Base-by-base conservation (phyloP, 768 basidiomycete species). In the Leccinum rimulosum region DNA sequence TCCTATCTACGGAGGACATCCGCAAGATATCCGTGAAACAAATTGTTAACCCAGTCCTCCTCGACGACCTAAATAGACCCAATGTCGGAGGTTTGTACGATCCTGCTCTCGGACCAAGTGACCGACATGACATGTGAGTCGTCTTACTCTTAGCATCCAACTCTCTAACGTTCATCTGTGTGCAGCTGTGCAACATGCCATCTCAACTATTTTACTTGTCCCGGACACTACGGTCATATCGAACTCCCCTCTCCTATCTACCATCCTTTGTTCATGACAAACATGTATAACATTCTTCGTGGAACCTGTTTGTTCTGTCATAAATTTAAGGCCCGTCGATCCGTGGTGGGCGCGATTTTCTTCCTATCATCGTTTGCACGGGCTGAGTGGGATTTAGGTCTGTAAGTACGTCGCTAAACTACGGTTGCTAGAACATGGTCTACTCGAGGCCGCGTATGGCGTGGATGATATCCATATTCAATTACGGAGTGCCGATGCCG, bases 211-310 rank as follows among this genome's bases (percentile, higher is more conserved):
- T 98, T 89, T 77, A 88, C 89, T 60, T 99, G 97, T 73, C 95
- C 97, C 2, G 97, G 97, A 17, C 97, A 99, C 74, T 99, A 90
- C 75, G 97, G 97, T 22, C 97, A 98, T 74, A 96, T 99, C 61
- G 94, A 98, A 61, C 83, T 99, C 6, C 95, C 96, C 19, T 84
- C 90, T 17, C 95, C 97, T 14, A 93, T 98, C 3, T 98, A 91
- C 70, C 96, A 99, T 69, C 97, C 97, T 0, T 77, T 99, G 40
- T 99, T 98, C 75, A 93, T 98, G 86, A 79, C 82, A 33, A 92
- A 95, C 67, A 87, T 90, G 80, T 95, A 87, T 71, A 89, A 88
- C 63, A 77, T 98, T 50, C 78, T 99, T 22, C 86, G 95, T 58
- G 89, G 88, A 38, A 86, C 86, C 14, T 99, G 97, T 77, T 76